These are phyloP conservation scores for Betula pendula DNA, from an alignment of 306 rosid genomes.

Conservation along the genomic window DNA sequence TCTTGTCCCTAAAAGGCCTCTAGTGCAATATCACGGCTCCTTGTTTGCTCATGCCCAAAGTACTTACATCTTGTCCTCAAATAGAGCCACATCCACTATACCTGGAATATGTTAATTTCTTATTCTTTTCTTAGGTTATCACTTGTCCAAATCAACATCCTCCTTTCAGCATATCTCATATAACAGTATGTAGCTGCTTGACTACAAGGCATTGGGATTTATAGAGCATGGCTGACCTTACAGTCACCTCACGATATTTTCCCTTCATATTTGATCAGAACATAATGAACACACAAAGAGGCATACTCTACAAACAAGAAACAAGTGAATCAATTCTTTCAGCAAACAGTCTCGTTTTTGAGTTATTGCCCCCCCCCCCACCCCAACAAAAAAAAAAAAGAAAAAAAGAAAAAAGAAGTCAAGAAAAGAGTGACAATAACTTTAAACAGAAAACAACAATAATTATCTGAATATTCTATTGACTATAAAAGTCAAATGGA, in stretches of 20 bases:
- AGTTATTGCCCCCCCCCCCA: background rate
- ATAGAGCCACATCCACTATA: background rate
- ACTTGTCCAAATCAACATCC: background rate
- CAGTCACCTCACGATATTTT: background rate
- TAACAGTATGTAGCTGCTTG: background rate
- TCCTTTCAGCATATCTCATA: background rate
- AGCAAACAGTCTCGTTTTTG: background rate
- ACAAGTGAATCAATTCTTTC: background rate
- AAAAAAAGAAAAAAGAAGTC: too few relatives aligned
- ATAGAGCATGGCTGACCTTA: constrained; percentile 1
- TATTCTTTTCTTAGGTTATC: background rate
- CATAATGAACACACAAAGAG: background rate
- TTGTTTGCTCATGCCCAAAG: background rate
- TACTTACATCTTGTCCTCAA: background rate
- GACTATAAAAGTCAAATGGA: background rate
- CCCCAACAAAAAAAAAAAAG: too few relatives aligned
- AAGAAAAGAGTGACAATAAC: background rate
- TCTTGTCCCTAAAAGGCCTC: background rate
- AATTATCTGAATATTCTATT: background rate
- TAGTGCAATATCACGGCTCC: background rate
- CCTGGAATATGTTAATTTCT: background rate
- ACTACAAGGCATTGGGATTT: background rate
- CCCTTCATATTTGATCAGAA: background rate
- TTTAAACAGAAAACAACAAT: background rate
- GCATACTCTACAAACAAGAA: background rate